These are phyloP conservation scores for Scheffersomyces parashehatae DNA, from an alignment of 1,139 yeast genomes.

Conservation along the genomic window DNA sequence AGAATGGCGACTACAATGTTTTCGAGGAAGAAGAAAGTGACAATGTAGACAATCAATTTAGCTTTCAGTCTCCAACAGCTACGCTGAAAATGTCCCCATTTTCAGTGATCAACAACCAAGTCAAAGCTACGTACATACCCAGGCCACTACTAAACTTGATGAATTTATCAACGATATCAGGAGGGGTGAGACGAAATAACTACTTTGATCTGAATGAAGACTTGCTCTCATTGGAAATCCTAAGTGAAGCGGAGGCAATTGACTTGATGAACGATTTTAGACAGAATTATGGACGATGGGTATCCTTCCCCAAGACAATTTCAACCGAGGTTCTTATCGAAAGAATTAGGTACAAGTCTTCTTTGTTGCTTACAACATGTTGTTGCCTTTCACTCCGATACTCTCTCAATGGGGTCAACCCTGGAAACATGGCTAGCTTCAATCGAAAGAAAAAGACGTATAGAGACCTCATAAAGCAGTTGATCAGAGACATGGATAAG, in stretches of 20 bases:
- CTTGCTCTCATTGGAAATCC: constrained; percentile 48
- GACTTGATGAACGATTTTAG: constrained; percentile 59
- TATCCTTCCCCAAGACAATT: constrained; percentile 62
- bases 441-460: constrained; percentile 22
- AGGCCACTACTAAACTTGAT: constrained; percentile 45
- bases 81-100: constrained; percentile 54
- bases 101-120: constrained; percentile 40
- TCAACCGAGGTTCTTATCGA: constrained; percentile 53
- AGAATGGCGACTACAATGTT: neutral
- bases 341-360: constrained; percentile 53
- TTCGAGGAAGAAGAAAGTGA: constrained; percentile 10
- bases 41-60: constrained; percentile 11
- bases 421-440: constrained; percentile 22
- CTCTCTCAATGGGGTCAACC: constrained; percentile 26
- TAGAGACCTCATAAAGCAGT: constrained; percentile 27
- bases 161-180: constrained; percentile 19
- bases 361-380: constrained; percentile 65
- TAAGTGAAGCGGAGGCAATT: constrained; percentile 51
- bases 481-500: constrained; percentile 44
- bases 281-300: constrained; percentile 76
- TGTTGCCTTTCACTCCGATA: constrained; percentile 63
- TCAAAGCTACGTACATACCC: constrained; percentile 34
- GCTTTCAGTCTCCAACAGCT: constrained; percentile 42
- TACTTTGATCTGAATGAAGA: constrained; percentile 28
- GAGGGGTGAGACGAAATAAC: neutral